A percentile compares a stretch with the other conserved stretches of the same genome.
phyloP scores from a whole-genome alignment of 768 basidiomycete species.

The Collybia nuda region DNA sequence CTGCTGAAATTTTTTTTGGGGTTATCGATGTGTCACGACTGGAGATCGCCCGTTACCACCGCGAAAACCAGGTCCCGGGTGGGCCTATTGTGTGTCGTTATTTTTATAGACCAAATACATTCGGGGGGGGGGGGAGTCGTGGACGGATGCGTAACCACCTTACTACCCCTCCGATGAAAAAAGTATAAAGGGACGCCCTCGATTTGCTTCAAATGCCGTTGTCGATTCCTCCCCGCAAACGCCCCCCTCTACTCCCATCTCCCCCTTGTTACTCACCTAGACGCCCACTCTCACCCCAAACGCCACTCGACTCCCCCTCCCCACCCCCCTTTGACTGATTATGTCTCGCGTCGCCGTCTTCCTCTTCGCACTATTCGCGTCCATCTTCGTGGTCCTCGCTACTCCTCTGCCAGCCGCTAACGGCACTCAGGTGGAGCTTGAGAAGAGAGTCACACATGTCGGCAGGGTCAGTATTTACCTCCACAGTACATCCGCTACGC shows the following conservation, averaged over 20 bases:
- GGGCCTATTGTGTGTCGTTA: slow-evolving; percentile 7
- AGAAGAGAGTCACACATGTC: slow-evolving; percentile 50
- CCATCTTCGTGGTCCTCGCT: slow-evolving; percentile 41
- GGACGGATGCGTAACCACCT: slow-evolving; percentile 4
- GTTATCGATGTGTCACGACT: slow-evolving; percentile 11
- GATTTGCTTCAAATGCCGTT: slow-evolving; percentile 18
- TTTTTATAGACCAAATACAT: slow-evolving; percentile 12
- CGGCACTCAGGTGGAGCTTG: slow-evolving; percentile 30
- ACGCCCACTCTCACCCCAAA: slow-evolving; percentile 2
- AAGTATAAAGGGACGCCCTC: slow-evolving; percentile 18
- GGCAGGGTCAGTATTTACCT: slow-evolving; percentile 50
- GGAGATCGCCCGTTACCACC: slow-evolving; percentile 2
- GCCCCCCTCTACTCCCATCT: slow-evolving; percentile 14
- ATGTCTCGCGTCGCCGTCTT: slow-evolving; percentile 41
- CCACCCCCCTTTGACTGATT: slow-evolving; percentile 10
- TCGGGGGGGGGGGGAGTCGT: slow-evolving; percentile 2
- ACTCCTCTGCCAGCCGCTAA: slow-evolving; percentile 41
- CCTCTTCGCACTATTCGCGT: slow-evolving; percentile 39
- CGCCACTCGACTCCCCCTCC: slow-evolving; percentile 11
- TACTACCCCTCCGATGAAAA: slow-evolving; percentile 3
- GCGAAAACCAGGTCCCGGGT: slow-evolving; percentile 4
- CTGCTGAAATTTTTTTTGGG: slow-evolving; percentile 9
- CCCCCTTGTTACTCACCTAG: neutral
- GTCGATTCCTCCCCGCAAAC: slow-evolving; percentile 11
- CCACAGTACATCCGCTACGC: neutral